These are phyloP conservation scores for Beauveria scarabaeidicola DNA, from an alignment of 2,329 filamentous ascomycete species.

Conservation along the genomic window DNA sequence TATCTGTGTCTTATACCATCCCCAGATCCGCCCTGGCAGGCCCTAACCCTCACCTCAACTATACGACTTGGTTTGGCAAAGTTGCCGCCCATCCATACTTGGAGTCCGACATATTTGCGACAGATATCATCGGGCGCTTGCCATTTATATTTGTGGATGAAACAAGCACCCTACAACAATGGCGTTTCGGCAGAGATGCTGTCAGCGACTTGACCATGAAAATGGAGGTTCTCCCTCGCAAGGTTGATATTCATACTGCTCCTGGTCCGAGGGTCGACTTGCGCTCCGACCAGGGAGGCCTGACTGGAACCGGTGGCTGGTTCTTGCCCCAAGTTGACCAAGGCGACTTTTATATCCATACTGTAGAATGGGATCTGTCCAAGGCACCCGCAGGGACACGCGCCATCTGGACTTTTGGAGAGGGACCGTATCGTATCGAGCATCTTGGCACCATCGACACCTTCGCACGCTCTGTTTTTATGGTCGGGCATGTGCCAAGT, in stretches of 20 bases:
- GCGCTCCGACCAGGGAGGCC: constrained; percentile 9
- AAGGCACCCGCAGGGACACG: constrained; percentile 11
- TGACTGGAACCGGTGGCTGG: constrained; percentile 10
- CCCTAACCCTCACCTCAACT: constrained; percentile 4
- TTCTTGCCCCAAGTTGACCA: constrained; percentile 13
- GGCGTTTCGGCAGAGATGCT: constrained; percentile 10
- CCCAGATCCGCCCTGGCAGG: constrained; percentile 3
- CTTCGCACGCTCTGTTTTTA: constrained; percentile 12
- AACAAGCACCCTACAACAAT: constrained; percentile 12
- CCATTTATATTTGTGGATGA: constrained; percentile 13
- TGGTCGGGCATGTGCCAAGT: constrained; percentile 13
- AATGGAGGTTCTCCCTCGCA: constrained; percentile 13
- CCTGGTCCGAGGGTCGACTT: constrained; percentile 13
- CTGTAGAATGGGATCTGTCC: constrained; percentile 13
- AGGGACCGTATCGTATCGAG: constrained; percentile 11
- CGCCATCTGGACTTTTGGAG: constrained; percentile 15
- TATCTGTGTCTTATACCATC: constrained; percentile 8
- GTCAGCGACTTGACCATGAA: constrained; percentile 12
- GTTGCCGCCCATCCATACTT: constrained; percentile 6
- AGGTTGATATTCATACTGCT: constrained; percentile 10
- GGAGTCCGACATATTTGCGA: constrained; percentile 8
- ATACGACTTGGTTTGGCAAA: constrained; percentile 9
- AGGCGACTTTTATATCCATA: constrained; percentile 6
- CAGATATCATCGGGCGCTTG: constrained; percentile 10
- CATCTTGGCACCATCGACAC: constrained; percentile 8